phyloP scores from a whole-genome alignment of 345 rosid species.

The Hevea brasiliensis region DNA sequence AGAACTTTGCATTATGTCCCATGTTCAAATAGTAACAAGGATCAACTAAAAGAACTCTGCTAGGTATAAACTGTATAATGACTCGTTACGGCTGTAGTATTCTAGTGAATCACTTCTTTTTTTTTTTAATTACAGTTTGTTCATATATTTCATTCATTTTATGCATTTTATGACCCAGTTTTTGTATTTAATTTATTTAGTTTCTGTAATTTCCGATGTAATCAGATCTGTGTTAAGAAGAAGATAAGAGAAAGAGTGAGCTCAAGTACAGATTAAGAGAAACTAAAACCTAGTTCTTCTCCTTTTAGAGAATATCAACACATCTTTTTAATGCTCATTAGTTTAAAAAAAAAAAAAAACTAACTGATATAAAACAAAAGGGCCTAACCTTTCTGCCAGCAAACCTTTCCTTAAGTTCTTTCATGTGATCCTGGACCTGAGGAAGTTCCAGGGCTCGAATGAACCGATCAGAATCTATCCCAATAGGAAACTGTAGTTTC shows the following conservation, averaged over 20 bases:
- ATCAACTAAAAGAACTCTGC: not conserved
- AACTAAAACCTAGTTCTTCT: not conserved
- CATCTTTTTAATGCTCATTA: not conserved
- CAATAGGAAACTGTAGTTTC: constrained; percentile 60
- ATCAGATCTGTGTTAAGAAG: not conserved
- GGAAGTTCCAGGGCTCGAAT: constrained; percentile 56
- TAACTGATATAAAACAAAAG: not conserved
- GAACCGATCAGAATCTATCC: constrained; percentile 61
- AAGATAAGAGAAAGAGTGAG: not conserved
- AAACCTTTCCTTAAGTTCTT: constrained; percentile 52
- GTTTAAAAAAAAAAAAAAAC: not conserved
- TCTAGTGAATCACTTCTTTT: no score
- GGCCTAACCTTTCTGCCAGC: constrained; percentile 57
- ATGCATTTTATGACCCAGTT: no score
- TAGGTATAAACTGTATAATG: no score
- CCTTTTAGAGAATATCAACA: not conserved
- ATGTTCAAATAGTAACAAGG: not conserved
- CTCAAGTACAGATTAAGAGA: not conserved
- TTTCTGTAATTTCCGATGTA: not conserved
- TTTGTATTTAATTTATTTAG: no score
- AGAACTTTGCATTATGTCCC: not conserved
- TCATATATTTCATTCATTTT: no score
- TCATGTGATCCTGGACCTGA: constrained; percentile 55
- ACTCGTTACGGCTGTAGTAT: no score
- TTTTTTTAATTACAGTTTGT: no score